A percentile compares a stretch with the other conserved stretches of the same genome.
Conservation (phyloP, 306 rosid species). For the Medicago ruthenica region DNA sequence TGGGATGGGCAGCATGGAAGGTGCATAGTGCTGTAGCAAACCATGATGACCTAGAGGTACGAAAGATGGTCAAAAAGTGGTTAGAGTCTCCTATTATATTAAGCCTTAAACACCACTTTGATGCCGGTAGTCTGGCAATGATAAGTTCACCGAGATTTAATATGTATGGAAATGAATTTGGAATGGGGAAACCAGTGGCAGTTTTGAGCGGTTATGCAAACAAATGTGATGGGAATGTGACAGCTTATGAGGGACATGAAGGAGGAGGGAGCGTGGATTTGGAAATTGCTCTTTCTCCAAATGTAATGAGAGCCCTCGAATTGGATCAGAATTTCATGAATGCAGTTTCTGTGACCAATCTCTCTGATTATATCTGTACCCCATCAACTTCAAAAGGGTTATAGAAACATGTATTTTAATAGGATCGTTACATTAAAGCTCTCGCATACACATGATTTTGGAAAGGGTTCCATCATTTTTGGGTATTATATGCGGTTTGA, state of each 20-base stretch:
- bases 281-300: constrained; percentile 53
- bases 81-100: constrained; percentile 31
- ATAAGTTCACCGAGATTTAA: constrained; percentile 67
- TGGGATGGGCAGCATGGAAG: constrained; percentile 74
- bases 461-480: too few relatives aligned
- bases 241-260: constrained; percentile 53
- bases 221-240: constrained; percentile 57
- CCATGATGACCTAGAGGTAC: constrained; percentile 27
- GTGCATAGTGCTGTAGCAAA: constrained; percentile 51
- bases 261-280: constrained; percentile 72
- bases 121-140: constrained; percentile 46
- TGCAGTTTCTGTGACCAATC: constrained; percentile 24
- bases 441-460: too few relatives aligned
- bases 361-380: neutral
- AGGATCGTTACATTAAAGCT: too few relatives aligned
- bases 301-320: constrained; percentile 55
- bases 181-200: constrained; percentile 74
- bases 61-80: constrained; percentile 29
- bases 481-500: neutral
- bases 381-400: too few relatives aligned
- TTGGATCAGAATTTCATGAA: constrained; percentile 57
- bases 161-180: constrained; percentile 68
- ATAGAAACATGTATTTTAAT: too few relatives aligned
- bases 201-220: constrained; percentile 59
- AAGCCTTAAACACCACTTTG: neutral